Conservation (phyloP, 2,329 filamentous ascomycete genomes). For the Apiospora marii region DNA sequence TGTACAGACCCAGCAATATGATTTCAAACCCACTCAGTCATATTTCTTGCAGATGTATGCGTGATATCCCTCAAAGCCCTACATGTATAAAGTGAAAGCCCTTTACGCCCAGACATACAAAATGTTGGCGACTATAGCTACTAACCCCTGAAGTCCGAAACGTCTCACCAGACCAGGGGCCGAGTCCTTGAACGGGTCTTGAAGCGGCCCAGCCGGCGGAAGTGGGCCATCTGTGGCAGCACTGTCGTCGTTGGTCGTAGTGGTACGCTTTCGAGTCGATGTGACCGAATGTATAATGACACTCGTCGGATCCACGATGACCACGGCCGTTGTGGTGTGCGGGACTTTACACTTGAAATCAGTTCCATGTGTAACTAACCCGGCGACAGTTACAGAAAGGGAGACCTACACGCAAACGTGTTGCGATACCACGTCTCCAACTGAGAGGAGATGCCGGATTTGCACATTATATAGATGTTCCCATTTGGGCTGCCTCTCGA, state of each 20-base stretch:
- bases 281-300: neutral
- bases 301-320: neutral
- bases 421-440: neutral
- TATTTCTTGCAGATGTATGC: neutral
- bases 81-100: neutral
- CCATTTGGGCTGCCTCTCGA: neutral
- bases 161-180: neutral
- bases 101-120: neutral
- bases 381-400: neutral
- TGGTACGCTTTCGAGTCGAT: neutral
- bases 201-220: neutral
- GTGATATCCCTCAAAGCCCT: neutral
- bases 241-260: neutral
- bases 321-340: neutral
- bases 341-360: neutral
- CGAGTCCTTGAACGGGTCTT: neutral
- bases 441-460: neutral
- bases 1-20: no score
- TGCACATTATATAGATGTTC: neutral
- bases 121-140: neutral
- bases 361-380: neutral
- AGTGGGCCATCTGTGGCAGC: neutral
- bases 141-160: neutral
- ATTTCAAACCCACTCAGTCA: accelerated
- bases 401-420: neutral